Evolutionary conservation across 2,329 filamentous ascomycete species (phyloP).

Genomic region (Sclerotinia sclerotiorum): DNA sequence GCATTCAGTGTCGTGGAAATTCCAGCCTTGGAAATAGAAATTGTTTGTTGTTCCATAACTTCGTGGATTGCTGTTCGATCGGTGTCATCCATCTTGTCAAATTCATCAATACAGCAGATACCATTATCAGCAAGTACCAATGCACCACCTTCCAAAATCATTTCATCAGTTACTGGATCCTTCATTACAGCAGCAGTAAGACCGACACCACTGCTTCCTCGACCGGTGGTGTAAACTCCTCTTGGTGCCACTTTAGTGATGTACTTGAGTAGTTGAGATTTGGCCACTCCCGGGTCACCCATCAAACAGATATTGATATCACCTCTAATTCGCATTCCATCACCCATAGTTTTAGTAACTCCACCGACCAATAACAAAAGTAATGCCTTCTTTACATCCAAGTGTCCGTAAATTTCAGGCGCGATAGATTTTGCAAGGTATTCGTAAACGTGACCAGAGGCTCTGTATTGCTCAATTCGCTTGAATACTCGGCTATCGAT

Average conservation of each 20-base stretch:
- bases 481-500: constrained; percentile 77
- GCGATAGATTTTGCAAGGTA: constrained; percentile 94
- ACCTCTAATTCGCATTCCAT: constrained; percentile 98
- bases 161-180: constrained; percentile 75
- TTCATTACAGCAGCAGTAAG: constrained; percentile 79
- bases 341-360: constrained; percentile 93
- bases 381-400: constrained; percentile 97
- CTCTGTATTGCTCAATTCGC: constrained; percentile 81
- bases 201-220: constrained; percentile 78
- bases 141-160: constrained; percentile 77
- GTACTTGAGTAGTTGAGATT: constrained; percentile 97
- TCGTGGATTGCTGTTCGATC: constrained; percentile 81
- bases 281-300: constrained; percentile 99
- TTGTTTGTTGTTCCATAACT: constrained; percentile 87
- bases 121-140: constrained; percentile 78
- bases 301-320: constrained; percentile 99
- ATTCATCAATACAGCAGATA: constrained; percentile 83
- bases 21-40: constrained; percentile 83
- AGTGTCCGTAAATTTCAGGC: constrained; percentile 93
- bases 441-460: constrained; percentile 91
- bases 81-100: constrained; percentile 81
- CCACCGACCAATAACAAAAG: constrained; percentile 94
- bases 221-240: constrained; percentile 77
- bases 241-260: constrained; percentile 97
- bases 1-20: constrained; percentile 97